Conservation (phyloP, 306 rosid genomes). For the Sechiopsis laciniata region DNA sequence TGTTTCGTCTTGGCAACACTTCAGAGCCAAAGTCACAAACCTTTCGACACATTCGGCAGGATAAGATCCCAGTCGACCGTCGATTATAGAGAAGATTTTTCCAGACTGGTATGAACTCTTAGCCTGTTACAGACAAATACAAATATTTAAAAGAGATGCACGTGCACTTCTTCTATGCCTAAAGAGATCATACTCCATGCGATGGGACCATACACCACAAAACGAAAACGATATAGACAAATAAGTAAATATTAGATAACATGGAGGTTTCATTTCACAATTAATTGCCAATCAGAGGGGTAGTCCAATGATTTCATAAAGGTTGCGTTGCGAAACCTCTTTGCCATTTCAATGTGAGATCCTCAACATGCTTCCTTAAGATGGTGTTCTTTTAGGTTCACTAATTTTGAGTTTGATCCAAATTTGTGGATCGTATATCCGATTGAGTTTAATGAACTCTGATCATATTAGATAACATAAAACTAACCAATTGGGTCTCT, state of each 20-base stretch:
- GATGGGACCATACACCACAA: neutral
- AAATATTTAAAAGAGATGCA: neutral
- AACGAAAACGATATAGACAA: neutral
- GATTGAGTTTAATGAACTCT: no score
- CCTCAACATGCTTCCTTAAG: no score
- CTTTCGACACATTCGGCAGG: conserved; percentile 67
- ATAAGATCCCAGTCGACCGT: conserved; percentile 68
- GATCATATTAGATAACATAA: no score
- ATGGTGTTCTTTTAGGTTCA: no score
- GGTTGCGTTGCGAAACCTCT: no score
- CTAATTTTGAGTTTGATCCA: no score
- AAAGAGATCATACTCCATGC: neutral
- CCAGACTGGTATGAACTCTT: conserved; percentile 59
- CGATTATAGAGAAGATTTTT: conserved; percentile 57
- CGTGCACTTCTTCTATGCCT: neutral
- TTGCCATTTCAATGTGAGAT: no score
- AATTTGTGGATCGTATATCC: no score
- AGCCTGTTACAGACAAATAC: conserved; percentile 37
- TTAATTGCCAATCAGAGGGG: no score
- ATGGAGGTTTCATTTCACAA: no score
- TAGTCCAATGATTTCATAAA: no score
- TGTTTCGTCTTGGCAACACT: conserved; percentile 64
- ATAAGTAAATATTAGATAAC: neutral
- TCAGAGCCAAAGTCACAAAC: conserved; percentile 58
- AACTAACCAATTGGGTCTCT: no score